Base-by-base conservation (phyloP, 345 rosid species). In the Salix dunnii region DNA sequence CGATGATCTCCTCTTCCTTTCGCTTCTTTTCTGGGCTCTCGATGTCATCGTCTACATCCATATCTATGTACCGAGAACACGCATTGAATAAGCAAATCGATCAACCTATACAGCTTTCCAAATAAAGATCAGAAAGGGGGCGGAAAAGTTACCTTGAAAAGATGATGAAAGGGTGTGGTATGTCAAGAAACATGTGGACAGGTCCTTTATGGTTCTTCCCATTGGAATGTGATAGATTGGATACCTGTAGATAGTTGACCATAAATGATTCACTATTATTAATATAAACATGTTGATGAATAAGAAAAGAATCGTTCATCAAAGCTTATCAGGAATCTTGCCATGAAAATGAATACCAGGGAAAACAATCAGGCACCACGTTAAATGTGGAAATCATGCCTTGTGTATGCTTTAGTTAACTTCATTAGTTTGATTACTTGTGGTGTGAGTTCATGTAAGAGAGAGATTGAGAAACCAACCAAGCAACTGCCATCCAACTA, bases 401-500 rank as follows among this genome's bases (percentile, higher is more conserved):
- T 49, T 40, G 4, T 5, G 3, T 14, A 58, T n/a, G 3, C 33
- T 48, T 17, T 69, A 62, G 40, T n/a, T 48, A 73, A 69, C 38
- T 25, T 76, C 4, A 35, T 27, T 60, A 65, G 27, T 77, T 73
- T 67, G 75, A 38, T 71, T 64, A 33, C 16, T 72, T 16, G 16
- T 61, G 17, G 25, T 23, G 35, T 43, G 61, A 20, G 3, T 23
- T 31, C 17, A 18, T 16, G 28, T 18, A 23, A 23, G 35, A 65
- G 40, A 61, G 67, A 68, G 69, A 49, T 78, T 42, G 78, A 70
- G 9, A 76, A 23, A 82, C 55, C 68, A 76, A 96, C 99, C 99
- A 96, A 3, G 98, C 92, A 55, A 96, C 98, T 0, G 99, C 94
- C 98, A 96, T 96, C 99, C 99, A 96, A 78, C 97, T 94, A 7